Percentiles rank a stretch among this genome's conserved stretches.
Evolutionary conservation across 139 green algal species (phyloP).

Genomic region (Chlamydomonas schloesseri): DNA sequence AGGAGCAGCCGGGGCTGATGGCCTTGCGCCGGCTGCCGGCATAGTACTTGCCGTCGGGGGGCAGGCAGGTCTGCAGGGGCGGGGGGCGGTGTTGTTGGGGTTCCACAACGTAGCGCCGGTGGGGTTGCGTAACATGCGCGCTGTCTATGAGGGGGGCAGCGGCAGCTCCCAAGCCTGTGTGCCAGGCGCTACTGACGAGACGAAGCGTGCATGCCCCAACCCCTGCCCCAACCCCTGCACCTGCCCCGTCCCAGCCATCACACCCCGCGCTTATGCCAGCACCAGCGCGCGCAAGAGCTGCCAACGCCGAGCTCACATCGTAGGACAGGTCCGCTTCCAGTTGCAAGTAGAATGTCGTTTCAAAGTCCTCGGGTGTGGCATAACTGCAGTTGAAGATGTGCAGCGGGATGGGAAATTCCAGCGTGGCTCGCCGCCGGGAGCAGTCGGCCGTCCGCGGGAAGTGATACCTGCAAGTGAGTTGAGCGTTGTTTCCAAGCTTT

Average conservation of each 20-base stretch:
- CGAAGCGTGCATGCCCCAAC: no score
- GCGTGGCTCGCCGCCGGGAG: not conserved
- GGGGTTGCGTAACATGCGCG: not conserved
- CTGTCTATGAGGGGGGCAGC: not conserved
- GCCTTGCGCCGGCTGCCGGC: not conserved
- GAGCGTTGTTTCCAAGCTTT: not conserved
- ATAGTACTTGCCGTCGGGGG: not conserved
- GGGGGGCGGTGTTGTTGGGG: not conserved
- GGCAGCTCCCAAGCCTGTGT: not conserved
- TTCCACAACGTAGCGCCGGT: not conserved
- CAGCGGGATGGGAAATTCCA: not conserved
- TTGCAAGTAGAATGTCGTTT: not conserved
- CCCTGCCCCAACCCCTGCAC: no score
- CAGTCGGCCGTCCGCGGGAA: not conserved
- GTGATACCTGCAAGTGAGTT: not conserved
- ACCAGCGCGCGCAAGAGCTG: no score
- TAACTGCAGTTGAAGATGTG: conserved; percentile 6
- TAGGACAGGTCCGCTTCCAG: not conserved
- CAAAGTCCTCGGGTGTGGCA: not conserved
- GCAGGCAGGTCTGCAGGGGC: not conserved
- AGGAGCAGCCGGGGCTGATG: not conserved
- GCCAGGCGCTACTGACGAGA: no score
- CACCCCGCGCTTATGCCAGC: no score
- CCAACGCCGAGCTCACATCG: not conserved
- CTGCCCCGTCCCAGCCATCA: no score